phyloP scores from a whole-genome alignment of 1,284 basidiomycete species.

The Irpex sp. region DNA sequence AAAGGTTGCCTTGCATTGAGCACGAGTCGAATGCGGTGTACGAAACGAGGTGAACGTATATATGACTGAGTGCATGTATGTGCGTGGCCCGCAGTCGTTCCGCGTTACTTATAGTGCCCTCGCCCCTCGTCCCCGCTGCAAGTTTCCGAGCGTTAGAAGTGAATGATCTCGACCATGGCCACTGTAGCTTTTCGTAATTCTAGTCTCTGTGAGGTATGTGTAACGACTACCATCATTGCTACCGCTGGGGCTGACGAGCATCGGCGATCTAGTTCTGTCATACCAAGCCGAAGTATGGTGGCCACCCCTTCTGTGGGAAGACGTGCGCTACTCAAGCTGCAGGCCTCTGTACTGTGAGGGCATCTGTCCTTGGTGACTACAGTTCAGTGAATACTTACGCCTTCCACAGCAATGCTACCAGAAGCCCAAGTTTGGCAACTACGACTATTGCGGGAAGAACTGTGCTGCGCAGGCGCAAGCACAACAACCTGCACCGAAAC shows the following conservation, averaged over 20 bases:
- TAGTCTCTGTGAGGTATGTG: background rate
- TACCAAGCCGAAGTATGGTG: conserved; percentile 11
- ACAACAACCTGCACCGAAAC: conserved; percentile 12
- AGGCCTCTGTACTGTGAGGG: conserved; percentile 11
- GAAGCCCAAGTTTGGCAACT: conserved; percentile 48
- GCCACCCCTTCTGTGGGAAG: conserved; percentile 15
- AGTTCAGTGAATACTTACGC: background rate
- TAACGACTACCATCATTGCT: background rate
- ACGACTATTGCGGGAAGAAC: conserved; percentile 58
- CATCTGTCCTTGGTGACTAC: no score
- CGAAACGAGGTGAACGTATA: background rate
- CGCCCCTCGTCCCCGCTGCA: no score
- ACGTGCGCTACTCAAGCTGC: conserved; percentile 16
- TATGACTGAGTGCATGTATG: background rate
- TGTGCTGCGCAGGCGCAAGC: conserved; percentile 45
- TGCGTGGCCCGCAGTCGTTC: background rate
- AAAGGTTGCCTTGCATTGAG: background rate
- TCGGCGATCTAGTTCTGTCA: conserved; percentile 12
- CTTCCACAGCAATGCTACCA: conserved; percentile 47
- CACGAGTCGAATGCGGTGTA: background rate
- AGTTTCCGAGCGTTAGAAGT: background rate
- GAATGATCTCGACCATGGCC: background rate
- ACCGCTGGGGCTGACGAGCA: background rate
- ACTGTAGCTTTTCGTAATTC: background rate
- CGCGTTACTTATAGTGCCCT: no score